Conservation (phyloP, 345 rosid species). For the Eutrema heterophyllum region DNA sequence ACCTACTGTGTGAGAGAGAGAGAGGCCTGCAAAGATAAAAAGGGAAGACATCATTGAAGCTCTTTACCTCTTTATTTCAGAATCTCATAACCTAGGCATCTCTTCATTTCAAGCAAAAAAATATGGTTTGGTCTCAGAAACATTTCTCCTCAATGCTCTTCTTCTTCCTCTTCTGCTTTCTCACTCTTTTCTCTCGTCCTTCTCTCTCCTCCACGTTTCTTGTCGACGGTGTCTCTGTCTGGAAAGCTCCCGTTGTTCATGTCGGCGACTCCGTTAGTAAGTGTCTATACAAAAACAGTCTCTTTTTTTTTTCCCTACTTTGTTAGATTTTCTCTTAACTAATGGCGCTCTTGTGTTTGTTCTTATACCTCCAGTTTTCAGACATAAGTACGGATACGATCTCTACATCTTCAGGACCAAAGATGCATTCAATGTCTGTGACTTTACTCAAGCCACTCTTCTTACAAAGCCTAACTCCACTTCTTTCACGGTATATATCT, state of each 20-base stretch:
- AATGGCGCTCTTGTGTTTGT: neutral
- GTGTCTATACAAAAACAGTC: slow-evolving; percentile 10
- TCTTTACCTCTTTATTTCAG: slow-evolving; percentile 11
- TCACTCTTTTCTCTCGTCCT: slow-evolving; percentile 34
- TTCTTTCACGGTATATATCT: slow-evolving; percentile 54
- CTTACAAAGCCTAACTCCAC: slow-evolving; percentile 69
- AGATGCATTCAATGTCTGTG: slow-evolving; percentile 74
- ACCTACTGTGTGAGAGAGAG: slow-evolving; percentile 21
- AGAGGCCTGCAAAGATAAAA: slow-evolving; percentile 31
- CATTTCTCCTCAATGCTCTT: slow-evolving; percentile 33
- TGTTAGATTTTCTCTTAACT: neutral
- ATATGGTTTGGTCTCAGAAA: slow-evolving; percentile 14
- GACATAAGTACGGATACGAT: slow-evolving; percentile 56
- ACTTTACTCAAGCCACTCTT: slow-evolving; percentile 69
- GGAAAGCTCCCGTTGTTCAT: slow-evolving; percentile 66
- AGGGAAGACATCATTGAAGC: slow-evolving; percentile 34
- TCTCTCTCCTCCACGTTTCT: slow-evolving; percentile 46
- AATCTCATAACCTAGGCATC: slow-evolving; percentile 8
- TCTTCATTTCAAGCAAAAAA: neutral
- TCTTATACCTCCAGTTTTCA: slow-evolving; percentile 54
- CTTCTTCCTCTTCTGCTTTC: slow-evolving; percentile 28
- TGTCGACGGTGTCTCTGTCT: slow-evolving; percentile 66
- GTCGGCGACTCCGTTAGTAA: slow-evolving; percentile 74
- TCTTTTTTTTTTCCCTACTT: neutral
- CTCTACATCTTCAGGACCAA: slow-evolving; percentile 85